Conservation (phyloP, 805 yeast genomes). For the Yarrowia hollandica region DNA sequence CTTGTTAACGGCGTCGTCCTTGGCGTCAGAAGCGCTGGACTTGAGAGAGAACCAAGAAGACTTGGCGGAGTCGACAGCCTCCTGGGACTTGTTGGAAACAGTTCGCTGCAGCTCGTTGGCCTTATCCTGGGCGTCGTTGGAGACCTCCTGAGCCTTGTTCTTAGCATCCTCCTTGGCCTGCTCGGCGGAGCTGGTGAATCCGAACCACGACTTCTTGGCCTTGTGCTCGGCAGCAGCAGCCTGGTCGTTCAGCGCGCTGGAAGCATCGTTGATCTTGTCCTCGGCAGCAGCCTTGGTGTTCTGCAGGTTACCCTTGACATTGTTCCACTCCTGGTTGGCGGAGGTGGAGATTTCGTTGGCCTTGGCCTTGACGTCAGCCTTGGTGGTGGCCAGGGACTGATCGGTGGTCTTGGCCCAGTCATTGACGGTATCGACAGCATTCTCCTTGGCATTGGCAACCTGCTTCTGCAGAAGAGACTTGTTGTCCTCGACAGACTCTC, state of each 20-base stretch:
- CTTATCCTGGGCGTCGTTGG: constrained; percentile 16
- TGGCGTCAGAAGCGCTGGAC: background rate
- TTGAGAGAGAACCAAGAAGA: constrained; percentile 3
- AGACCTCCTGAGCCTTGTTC: constrained; percentile 25
- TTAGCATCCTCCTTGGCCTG: constrained; percentile 5
- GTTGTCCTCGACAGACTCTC: background rate
- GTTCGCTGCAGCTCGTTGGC: background rate
- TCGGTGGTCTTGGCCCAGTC: constrained; percentile 22
- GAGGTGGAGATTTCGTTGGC: constrained; percentile 22
- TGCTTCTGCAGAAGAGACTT: constrained; percentile 11
- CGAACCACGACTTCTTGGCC: constrained; percentile 18
- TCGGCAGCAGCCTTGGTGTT: constrained; percentile 26
- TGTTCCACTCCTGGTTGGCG: constrained; percentile 21
- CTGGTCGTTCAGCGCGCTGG: constrained; percentile 5
- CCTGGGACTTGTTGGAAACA: background rate
- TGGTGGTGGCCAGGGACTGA: constrained; percentile 3
- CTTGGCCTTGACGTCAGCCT: constrained; percentile 13
- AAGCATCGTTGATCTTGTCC: constrained; percentile 11
- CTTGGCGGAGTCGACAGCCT: constrained; percentile 11
- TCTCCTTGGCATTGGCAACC: constrained; percentile 30
- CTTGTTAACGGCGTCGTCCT: background rate
- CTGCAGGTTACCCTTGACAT: constrained; percentile 26
- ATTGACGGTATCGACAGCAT: constrained; percentile 16
- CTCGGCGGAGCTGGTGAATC: constrained; percentile 1
- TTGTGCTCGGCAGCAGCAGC: constrained; percentile 26